Evolutionary conservation across 2,329 filamentous ascomycete genomes (phyloP).

Genomic region (Coniochaeta hoffmannii): DNA sequence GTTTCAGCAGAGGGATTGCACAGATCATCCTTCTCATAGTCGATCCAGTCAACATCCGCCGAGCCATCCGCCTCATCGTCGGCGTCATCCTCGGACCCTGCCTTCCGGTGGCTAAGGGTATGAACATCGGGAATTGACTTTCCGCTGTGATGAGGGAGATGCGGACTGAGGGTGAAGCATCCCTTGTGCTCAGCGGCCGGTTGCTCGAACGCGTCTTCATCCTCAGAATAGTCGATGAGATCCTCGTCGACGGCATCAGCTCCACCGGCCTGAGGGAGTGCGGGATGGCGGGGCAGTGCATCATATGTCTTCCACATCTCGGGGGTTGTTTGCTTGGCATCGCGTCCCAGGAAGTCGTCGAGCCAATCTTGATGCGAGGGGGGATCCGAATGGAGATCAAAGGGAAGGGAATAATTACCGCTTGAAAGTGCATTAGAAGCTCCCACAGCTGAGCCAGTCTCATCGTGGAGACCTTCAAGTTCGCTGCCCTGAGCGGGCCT

Average conservation of each 20-base stretch:
- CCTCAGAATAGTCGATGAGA: slow-evolving; percentile 25
- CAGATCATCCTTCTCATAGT: not conserved
- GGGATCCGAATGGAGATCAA: not conserved
- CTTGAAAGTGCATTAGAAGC: not conserved
- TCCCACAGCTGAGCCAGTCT: not conserved
- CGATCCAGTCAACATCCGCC: not conserved
- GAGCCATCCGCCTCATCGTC: not conserved
- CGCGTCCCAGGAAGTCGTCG: not conserved
- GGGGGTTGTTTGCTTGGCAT: not conserved
- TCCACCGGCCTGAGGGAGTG: not conserved
- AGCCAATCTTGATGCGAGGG: not conserved
- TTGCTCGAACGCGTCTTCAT: slow-evolving; percentile 8
- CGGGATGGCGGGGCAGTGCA: not conserved
- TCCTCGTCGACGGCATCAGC: slow-evolving; percentile 8
- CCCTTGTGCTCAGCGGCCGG: not conserved
- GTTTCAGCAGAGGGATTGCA: not conserved
- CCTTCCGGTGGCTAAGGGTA: not conserved
- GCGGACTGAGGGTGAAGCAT: not conserved
- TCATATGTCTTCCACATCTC: not conserved
- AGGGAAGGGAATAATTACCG: slow-evolving; percentile 1
- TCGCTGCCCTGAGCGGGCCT: not conserved
- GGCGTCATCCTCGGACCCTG: not conserved
- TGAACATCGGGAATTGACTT: not conserved
- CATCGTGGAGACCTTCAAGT: not conserved
- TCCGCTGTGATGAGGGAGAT: not conserved